Evolutionary conservation across 345 rosid genomes (phyloP), one percentile per base, ranked within the genome.

Genomic region (Noccaea bulbosa): DNA sequence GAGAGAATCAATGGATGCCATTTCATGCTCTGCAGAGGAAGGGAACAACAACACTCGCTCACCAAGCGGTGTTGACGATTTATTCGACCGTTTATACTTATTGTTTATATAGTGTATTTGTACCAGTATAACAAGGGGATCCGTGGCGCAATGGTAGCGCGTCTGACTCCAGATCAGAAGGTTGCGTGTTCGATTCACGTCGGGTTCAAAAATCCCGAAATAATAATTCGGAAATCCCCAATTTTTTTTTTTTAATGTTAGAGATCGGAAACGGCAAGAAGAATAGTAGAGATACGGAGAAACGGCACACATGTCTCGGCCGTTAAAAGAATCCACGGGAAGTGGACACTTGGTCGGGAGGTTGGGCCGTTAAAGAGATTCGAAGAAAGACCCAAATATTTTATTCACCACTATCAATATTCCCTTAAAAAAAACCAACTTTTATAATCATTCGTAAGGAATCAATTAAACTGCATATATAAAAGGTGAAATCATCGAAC

Each of bases 61-160:
- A 44, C 22, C 35, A 24, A 12, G 35, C 7, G 37, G 14, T 47
- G 12, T 47, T 24, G 22, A 50, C 46, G 4, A 16, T 60, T 47
- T 62, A 45, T 51, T 60, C 17, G 4, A 44, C 5, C 24, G 30
- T 34, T 0, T 6, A 0, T 0, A 0, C 0, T 7, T 17, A 7
- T 5, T 0, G 0, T 0, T 7, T 16, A 20, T 35, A 8, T 12
- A n/a, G 0, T 0, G 0, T 4, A 2, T 0, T 0, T 16, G 37
- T 2, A 0, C 0, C 0, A 0, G 0, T 0, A 0, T 0, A 0
- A 0, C 14, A 48, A 4, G 67, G 44, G 97, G 97, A 88, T 87
- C 89, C 87, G 91, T 86, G 97, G 97, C 95, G 95, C 96, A 91
- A 93, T 85, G 97, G 95, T 91, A 89, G 96, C 93, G 91, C 91